Percentiles rank a stretch among this genome's conserved stretches.
phyloP scores from a whole-genome alignment of 73 alveolate genomes.

The Uronychia setigera region DNA sequence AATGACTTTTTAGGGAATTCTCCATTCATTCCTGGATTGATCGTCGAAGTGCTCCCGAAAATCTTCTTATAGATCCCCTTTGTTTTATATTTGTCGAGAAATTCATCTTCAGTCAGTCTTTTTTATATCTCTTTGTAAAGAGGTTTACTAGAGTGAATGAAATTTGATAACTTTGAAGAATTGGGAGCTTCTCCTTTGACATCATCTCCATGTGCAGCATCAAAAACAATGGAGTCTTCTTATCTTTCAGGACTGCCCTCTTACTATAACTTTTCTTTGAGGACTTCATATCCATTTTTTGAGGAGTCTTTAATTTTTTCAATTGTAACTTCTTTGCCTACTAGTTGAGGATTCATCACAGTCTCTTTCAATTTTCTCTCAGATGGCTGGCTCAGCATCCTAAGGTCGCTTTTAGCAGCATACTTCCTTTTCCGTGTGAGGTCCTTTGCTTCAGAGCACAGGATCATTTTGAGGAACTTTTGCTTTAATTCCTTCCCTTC shows the following conservation, averaged over 20 bases:
- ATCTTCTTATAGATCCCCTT: background rate
- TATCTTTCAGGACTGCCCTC: background rate
- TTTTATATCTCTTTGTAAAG: too few relatives aligned
- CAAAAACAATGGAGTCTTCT: background rate
- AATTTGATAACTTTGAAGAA: background rate
- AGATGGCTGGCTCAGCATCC: background rate
- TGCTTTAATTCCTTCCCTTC: background rate
- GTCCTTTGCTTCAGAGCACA: background rate
- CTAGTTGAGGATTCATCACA: background rate
- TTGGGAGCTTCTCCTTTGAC: background rate
- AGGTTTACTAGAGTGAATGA: background rate
- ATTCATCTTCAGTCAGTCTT: background rate
- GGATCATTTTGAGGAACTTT: background rate
- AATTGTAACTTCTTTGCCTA: background rate
- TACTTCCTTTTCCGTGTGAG: background rate
- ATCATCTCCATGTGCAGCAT: background rate
- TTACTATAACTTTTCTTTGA: background rate
- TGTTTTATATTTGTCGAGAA: background rate
- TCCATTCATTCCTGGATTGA: background rate
- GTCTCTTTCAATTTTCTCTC: background rate
- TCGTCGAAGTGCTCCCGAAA: background rate
- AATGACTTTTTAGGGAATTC: background rate
- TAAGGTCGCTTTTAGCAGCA: background rate
- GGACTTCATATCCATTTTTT: background rate
- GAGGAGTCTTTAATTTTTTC: background rate